Base-by-base conservation (phyloP, 257 asterid genomes). In the Fraxinus quadrangulata region DNA sequence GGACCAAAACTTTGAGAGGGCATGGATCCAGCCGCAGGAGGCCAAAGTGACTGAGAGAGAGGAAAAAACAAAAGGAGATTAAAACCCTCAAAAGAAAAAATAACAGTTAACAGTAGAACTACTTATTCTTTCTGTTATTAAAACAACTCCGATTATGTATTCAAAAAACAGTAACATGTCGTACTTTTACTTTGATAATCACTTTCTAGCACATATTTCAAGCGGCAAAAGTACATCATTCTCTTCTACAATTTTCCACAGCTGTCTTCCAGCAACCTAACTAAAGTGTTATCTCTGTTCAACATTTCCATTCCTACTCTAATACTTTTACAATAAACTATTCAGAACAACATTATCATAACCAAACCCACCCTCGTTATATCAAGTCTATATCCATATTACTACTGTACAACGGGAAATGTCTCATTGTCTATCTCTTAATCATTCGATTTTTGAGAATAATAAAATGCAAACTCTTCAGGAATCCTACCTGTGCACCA, bases 1-100 rank as follows among this genome's bases (percentile, higher is more conserved):
- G 88, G 87, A 63, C 76, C 90, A 83, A 78, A 91, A 82, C 77
- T 82, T 80, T 87, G 97, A 68, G 96, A 90, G 61, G 87, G 76
- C 92, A 90, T 86, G 76, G 97, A 76, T 79, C 91, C 96, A 83
- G 91, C 87, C 71, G 86, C 80, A 69, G 94, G 97, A 37, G 91
- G 91, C 88, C 92, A 87, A 80, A 70, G 87, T 74, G 89, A 80
- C 97, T 92, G 82, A 21, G 19, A 40, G 36, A 82, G 51, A 73
- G 56, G 75, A 73, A 70, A 28, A 74, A 65, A 83, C 47, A 70
- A 78, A 34, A 28, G 73, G 28, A 49, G 30, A 72, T 61, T 59
- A 42, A 80, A 51, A 73, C 59, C 42, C 28, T 63, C 70, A 51
- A 59, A 76, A 42, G 66, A 56, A 47, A 14, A 75, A 33, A 42